Base-by-base conservation (phyloP, 768 basidiomycete genomes). In the Jaapia argillacea region DNA sequence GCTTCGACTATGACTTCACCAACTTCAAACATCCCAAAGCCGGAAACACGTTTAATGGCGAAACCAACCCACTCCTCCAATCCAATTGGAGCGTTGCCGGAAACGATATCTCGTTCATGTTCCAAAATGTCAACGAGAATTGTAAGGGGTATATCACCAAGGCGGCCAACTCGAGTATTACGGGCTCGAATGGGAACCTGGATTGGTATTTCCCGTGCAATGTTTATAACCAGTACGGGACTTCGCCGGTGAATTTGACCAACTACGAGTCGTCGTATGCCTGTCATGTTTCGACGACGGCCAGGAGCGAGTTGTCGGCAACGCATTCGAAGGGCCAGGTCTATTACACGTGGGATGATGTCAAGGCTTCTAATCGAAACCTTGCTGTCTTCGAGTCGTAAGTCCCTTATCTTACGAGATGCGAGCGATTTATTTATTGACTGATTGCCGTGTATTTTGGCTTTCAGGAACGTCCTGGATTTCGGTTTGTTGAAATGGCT, bases 121-220 rank as follows among this genome's bases (percentile, higher is more conserved):
- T 98, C 67, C 96, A 99, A 66, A 89, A 78, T 37, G 80, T 82
- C 53, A 92, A 92, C 62, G 67, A 85, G 55, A 75, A 85, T 45
- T 99, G 96, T 58, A 64, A 77, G 21, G 77, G 75, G 5, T 54
- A 90, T 57, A 83, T 99, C 54, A 82, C 76, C 3, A 77, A 79
- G 50, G 75, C 86, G 4, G 51, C 69, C 23, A 79, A 74, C 36
- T 85, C 85, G 5, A 74, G 72, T 44, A 94, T 97, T 54, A 69
- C 77, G 3, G 75, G 77, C 25, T 72, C 58, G 5, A 77, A 78
- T 24, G 63, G 67, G 40, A 57, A 67, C 38, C 61, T 91, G 54
- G 85, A 88, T 48, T 98, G 93, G 93, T 97, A 97, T 60, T 96
- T 98, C 64, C 96, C 96, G 1, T 99, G 96, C 71, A 98, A 99